These are phyloP conservation scores for Zymoseptoria tritici DNA, from an alignment of 2,329 filamentous ascomycete genomes.

Conservation along the genomic window DNA sequence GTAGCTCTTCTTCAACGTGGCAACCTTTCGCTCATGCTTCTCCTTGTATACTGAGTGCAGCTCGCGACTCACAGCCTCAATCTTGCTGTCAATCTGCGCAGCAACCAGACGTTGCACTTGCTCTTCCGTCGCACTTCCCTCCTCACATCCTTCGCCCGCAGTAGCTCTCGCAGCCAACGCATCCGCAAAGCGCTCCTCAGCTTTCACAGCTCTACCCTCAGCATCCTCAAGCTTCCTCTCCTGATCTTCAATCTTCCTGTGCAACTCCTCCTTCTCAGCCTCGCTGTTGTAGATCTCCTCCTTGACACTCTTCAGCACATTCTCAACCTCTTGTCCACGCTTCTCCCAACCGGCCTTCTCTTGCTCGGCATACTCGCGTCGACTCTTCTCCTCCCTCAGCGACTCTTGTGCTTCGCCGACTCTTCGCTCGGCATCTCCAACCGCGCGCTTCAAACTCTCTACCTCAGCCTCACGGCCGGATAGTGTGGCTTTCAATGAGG, in stretches of 20 bases:
- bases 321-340: constrained; percentile 78
- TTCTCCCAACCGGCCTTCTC: constrained; percentile 80
- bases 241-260: constrained; percentile 66
- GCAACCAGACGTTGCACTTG: constrained; percentile 41
- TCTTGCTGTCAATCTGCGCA: constrained; percentile 78
- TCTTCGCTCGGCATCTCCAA: constrained; percentile 83
- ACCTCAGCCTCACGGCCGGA: constrained; percentile 92
- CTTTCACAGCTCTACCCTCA: constrained; percentile 68
- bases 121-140: constrained; percentile 30
- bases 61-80: constrained; percentile 66
- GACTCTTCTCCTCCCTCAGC: constrained; percentile 65
- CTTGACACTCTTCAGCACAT: constrained; percentile 68
- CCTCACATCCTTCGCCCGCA: constrained; percentile 13
- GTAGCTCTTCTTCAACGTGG: constrained; percentile 74
- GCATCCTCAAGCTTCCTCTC: constrained; percentile 67
- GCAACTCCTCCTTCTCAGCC: constrained; percentile 71
- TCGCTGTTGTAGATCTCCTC: constrained; percentile 73
- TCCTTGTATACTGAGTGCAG: constrained; percentile 89
- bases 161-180: constrained; percentile 37
- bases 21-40: constrained; percentile 95
- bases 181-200: constrained; percentile 55
- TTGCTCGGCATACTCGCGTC: constrained; percentile 62
- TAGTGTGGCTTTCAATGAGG: constrained; percentile 82
- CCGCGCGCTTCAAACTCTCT: constrained; percentile 73
- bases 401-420: constrained; percentile 80